Evolutionary conservation across 805 yeast genomes (phyloP).

Genomic region (Kazachstania viticola): DNA sequence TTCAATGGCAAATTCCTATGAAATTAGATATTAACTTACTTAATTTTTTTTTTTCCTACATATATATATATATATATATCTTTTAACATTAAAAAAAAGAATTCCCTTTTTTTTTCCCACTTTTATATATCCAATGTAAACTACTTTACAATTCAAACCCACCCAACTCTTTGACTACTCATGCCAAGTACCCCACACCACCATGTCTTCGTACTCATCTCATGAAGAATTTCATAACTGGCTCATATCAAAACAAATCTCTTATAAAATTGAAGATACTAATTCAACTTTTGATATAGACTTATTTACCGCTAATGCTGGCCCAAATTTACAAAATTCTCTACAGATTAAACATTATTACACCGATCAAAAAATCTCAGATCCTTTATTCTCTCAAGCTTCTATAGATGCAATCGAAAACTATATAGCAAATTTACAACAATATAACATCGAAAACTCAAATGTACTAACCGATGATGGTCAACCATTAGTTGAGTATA

Average conservation of each 20-base stretch:
- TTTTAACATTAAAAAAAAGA: too few relatives aligned
- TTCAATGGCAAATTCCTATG: conserved; percentile 70
- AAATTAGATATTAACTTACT: conserved; percentile 51
- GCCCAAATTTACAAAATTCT: neutral
- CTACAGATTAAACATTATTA: conserved; percentile 1
- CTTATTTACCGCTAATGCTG: conserved; percentile 1
- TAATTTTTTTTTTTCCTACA: too few relatives aligned
- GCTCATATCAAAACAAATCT: conserved; percentile 7
- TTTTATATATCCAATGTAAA: too few relatives aligned
- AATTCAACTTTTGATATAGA: conserved; percentile 5
- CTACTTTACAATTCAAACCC: too few relatives aligned
- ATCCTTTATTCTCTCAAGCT: neutral
- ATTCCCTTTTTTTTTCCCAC: too few relatives aligned
- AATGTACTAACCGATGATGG: conserved; percentile 3
- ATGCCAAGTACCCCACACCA: too few relatives aligned
- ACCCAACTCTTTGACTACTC: too few relatives aligned
- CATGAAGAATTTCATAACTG: conserved; percentile 6
- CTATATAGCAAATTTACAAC: conserved; percentile 4
- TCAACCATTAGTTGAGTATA: conserved; percentile 3
- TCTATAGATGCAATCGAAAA: conserved; percentile 4
- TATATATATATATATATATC: too few relatives aligned
- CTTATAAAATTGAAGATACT: conserved; percentile 3
- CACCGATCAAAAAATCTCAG: neutral
- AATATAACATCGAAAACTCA: neutral
- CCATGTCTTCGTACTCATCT: too few relatives aligned